Conservation (phyloP, 2,329 filamentous ascomycete genomes). For the Sphaerulina vaccinii region DNA sequence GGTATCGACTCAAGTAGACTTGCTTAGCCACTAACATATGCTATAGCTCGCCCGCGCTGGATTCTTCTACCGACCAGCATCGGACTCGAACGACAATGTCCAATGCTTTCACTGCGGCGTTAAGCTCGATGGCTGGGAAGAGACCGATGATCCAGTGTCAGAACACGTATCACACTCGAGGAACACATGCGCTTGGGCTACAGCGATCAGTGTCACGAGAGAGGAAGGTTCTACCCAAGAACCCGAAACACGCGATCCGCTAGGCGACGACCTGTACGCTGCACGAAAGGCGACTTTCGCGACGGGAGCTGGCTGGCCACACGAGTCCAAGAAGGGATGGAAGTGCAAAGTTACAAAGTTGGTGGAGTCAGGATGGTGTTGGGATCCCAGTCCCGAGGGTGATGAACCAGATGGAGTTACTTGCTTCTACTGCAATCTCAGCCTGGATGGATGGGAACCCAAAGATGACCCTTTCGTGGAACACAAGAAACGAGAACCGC, state of each 20-base stretch:
- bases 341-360: constrained; percentile 88
- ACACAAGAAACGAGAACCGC: constrained; percentile 73
- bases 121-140: constrained; percentile 87
- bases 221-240: constrained; percentile 61
- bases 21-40: constrained; percentile 22
- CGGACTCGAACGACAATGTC: constrained; percentile 78
- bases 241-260: constrained; percentile 69
- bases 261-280: constrained; percentile 66
- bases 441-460: constrained; percentile 91
- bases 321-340: constrained; percentile 85
- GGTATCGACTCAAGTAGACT: not conserved
- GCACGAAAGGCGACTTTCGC: constrained; percentile 82
- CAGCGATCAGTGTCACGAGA: constrained; percentile 54
- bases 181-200: constrained; percentile 84
- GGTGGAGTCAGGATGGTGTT: constrained; percentile 90
- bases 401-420: constrained; percentile 80
- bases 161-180: constrained; percentile 85
- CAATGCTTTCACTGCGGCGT: constrained; percentile 84
- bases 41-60: constrained; percentile 80
- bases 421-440: constrained; percentile 86
- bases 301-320: constrained; percentile 70
- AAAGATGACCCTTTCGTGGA: constrained; percentile 90
- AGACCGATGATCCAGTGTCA: constrained; percentile 74
- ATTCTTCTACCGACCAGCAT: constrained; percentile 80
- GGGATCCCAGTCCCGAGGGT: constrained; percentile 72